phyloP scores from a whole-genome alignment of 257 asterid species.

The Lantana camara region DNA sequence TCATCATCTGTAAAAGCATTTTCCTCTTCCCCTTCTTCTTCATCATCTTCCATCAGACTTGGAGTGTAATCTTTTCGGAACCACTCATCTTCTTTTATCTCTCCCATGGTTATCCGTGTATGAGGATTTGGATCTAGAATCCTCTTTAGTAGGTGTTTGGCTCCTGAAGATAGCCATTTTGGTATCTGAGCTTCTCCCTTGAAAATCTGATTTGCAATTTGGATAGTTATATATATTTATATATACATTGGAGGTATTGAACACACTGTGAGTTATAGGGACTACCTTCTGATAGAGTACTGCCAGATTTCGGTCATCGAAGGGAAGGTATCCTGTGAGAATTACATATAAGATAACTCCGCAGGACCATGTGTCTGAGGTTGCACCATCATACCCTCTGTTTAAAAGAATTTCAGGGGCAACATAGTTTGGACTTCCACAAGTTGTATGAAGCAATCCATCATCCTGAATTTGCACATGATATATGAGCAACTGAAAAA shows the following conservation, averaged over 20 bases:
- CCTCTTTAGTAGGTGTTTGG: conserved; percentile 74
- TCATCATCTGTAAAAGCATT: conserved; percentile 50
- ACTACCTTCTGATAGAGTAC: conserved; percentile 96
- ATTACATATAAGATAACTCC: conserved; percentile 92
- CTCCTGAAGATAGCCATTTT: conserved; percentile 89
- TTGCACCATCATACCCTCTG: conserved; percentile 92
- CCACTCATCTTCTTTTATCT: conserved; percentile 80
- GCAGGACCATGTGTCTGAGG: conserved; percentile 95
- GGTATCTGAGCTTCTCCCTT: conserved; percentile 91
- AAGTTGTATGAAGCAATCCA: conserved; percentile 92
- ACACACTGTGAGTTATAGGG: too few species aligned
- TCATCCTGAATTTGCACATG: conserved; percentile 59
- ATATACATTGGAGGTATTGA: too few species aligned
- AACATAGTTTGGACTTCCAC: conserved; percentile 99
- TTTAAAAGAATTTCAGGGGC: conserved; percentile 95
- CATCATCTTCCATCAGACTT: conserved; percentile 58
- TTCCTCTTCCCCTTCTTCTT: conserved; percentile 54
- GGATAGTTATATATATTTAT: too few species aligned
- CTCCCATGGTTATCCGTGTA: conserved; percentile 67
- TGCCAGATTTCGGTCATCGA: conserved; percentile 92
- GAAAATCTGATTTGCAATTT: conserved; percentile 56
- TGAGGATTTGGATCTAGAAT: conserved; percentile 90
- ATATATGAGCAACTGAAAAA: conserved; percentile 14
- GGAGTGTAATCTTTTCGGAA: conserved; percentile 80
- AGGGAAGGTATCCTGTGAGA: conserved; percentile 94